Base-by-base conservation (phyloP, 371 early-diverging fungal genomes). In the Blakeslea trispora region DNA sequence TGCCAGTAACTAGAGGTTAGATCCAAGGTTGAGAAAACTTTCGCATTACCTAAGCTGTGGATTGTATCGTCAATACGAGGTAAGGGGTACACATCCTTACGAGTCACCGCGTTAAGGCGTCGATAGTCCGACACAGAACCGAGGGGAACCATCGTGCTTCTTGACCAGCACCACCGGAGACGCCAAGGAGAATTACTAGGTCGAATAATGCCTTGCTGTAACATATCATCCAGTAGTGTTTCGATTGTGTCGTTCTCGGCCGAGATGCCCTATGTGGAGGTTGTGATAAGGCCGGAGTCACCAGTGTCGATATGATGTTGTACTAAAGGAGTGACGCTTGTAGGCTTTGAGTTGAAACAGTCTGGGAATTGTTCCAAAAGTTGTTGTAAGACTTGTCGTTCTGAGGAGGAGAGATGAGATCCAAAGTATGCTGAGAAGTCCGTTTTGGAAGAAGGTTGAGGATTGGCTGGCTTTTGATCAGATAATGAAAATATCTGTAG, bases 21-120 rank as follows among this genome's bases (percentile, higher is more conserved):
- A 37, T 59, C 64, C 0, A 45, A 11, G 43, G 46, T 9, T 73
- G 53, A 0, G 50, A 79, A 79, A 9, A 49, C 40, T 0, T 37
- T 45, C 0, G 72, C 58, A 14, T 59, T 60, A 17, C 58, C 45
- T 0, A 85, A 42, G 0, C 52, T 39, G 37, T 69, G 57, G 2
- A 79, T 11, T 0, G 64, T 0, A 28, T 72, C 65, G 43, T 73
- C 68, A 2, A 77, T 71, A 2, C 44, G 56, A 0, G 74, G 71
- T 1, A 74, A 34, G 1, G 77, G 70, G 49, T 71, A 74, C 1
- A 49, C 57, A 41, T 76, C 69, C 22, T 55, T 60, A 1, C 39
- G 57, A 1, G 77, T 79, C 0, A 65, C 53, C 0, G 45, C 56
- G 51, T 80, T 83, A 21, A 83, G 47, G 22, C 58, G 31, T 13